A percentile compares a stretch with the other conserved stretches of the same genome.
phyloP scores from a whole-genome alignment of 2,329 filamentous ascomycete genomes.

The Hymenoscyphus fructigenus region DNA sequence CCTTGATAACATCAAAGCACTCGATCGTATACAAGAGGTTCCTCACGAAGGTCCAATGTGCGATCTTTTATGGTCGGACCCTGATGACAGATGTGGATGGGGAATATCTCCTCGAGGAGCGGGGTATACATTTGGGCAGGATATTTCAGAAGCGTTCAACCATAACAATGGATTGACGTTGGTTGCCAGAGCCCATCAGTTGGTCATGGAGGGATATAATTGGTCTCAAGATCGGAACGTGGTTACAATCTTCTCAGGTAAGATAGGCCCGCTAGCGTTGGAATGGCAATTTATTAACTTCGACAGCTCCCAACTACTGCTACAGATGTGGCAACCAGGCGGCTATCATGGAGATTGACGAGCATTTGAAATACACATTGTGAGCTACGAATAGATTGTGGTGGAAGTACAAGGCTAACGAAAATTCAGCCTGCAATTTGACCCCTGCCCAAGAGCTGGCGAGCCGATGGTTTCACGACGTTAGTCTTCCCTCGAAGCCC shows the following conservation, averaged over 20 bases:
- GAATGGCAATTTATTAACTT: slow-evolving; percentile 5
- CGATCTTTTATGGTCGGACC: slow-evolving; percentile 96
- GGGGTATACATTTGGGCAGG: slow-evolving; percentile 93
- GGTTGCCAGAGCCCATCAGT: slow-evolving; percentile 92
- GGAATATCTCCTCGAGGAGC: slow-evolving; percentile 93
- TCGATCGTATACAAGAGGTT: slow-evolving; percentile 97
- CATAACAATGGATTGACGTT: slow-evolving; percentile 97
- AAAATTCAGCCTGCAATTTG: slow-evolving; percentile 86
- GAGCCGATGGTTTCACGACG: slow-evolving; percentile 98
- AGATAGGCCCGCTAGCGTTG: slow-evolving; percentile 18
- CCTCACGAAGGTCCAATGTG: slow-evolving; percentile 98
- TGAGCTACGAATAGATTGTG: slow-evolving; percentile 50
- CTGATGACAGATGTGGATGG: slow-evolving; percentile 95
- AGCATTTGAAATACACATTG: slow-evolving; percentile 99
- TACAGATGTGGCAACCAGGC: slow-evolving; percentile 99
- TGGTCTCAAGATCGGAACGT: slow-evolving; percentile 99
- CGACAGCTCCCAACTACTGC: slow-evolving; percentile 83
- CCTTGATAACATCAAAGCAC: slow-evolving; percentile 88
- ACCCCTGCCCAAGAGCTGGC: slow-evolving; percentile 93
- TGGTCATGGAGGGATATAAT: slow-evolving; percentile 99
- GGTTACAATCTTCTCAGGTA: slow-evolving; percentile 97
- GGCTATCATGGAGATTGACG: slow-evolving; percentile 99
- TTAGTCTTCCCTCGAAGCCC: slow-evolving; percentile 41
- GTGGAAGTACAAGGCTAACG: slow-evolving; percentile 30
- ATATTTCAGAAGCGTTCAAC: slow-evolving; percentile 98